Evolutionary conservation across 495 filamentous ascomycete genomes (phyloP).

Genomic region (Neurospora sp.): DNA sequence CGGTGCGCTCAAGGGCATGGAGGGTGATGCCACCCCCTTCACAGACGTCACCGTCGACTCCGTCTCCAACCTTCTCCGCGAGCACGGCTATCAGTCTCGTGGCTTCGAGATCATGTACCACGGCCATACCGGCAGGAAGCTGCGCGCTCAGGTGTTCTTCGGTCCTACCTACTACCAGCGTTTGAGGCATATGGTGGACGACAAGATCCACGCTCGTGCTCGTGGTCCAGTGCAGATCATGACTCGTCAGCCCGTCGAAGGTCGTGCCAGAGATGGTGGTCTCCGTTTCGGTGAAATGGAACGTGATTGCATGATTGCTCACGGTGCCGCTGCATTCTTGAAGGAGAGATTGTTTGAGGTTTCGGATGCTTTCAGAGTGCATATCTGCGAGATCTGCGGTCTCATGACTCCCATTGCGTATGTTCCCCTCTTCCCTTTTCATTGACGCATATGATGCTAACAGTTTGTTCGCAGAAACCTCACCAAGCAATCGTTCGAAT

Average conservation of each 20-base stretch:
- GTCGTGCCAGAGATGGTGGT: conserved; percentile 94
- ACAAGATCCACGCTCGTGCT: conserved; percentile 98
- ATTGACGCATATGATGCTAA: conserved; percentile 13
- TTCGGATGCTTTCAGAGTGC: conserved; percentile 94
- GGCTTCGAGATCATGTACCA: conserved; percentile 99
- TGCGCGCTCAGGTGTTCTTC: conserved; percentile 89
- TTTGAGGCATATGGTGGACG: conserved; percentile 97
- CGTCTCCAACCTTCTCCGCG: conserved; percentile 79
- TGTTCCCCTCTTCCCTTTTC: conserved; percentile 33
- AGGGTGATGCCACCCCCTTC: conserved; percentile 96
- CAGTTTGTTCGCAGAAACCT: conserved; percentile 55
- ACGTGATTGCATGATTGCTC: conserved; percentile 99
- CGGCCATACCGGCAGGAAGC: conserved; percentile 88
- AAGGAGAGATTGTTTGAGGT: conserved; percentile 97
- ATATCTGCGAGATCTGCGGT: conserved; percentile 97
- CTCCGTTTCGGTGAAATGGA: conserved; percentile 99
- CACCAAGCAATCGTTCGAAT: conserved; percentile 89
- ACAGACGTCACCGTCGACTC: conserved; percentile 94
- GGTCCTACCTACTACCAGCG: conserved; percentile 99
- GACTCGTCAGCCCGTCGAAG: conserved; percentile 96
- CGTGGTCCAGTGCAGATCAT: conserved; percentile 94
- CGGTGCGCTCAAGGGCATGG: conserved; percentile 75
- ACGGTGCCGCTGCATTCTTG: conserved; percentile 91
- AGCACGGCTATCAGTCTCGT: conserved; percentile 90
- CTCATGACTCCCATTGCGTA: conserved; percentile 99